Base-by-base conservation (phyloP, 192 early-diverging fungal species). In the Rhizophagus prolifer region DNA sequence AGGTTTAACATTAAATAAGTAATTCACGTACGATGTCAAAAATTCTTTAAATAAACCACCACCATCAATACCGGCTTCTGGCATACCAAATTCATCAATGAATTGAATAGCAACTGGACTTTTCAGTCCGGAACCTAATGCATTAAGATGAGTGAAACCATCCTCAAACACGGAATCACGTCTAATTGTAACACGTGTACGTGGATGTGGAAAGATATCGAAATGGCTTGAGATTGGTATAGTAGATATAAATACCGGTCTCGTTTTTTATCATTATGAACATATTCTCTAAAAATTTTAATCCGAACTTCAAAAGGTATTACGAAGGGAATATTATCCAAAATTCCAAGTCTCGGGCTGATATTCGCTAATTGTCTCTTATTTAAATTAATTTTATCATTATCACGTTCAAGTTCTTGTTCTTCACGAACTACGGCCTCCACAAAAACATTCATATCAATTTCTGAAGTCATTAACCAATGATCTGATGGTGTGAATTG, bases 31-130 rank as follows among this genome's bases (percentile, higher is more conserved):
- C 80, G 84, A 77, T 9, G 93, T 97, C 47, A 99, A 82, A 76
- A 99, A 99, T 82, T 99, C 97, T 62, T 99, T 99, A 80, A 99
- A 99, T 13, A 99, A 91, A 46, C 97, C 96, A 36, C 96, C 95
- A 64, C 97, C 97, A 80, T 99, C 97, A 75, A 98, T 94, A 1
- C 97, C 97, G 13, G 93, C 94, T 78, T 99, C 97, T 13, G 79
- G 81, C 38, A 95, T 82, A 0, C 95, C 95, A 74, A 92, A 92
- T 70, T 91, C 88, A 75, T 93, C 92, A 26, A 95, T 87, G 86
- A 99, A 97, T 7, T 87, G 84, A 66, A 99, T 97, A 30, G 91
- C 86, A 64, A 99, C 88, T 10, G 90, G 89, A 41, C 85, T 85
- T 82, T 95, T 96, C 58, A 98, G 84, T 50, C 76, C 79, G 30